Conservation (phyloP, 257 asterid genomes). For the Nicotiana obtusifolia region DNA sequence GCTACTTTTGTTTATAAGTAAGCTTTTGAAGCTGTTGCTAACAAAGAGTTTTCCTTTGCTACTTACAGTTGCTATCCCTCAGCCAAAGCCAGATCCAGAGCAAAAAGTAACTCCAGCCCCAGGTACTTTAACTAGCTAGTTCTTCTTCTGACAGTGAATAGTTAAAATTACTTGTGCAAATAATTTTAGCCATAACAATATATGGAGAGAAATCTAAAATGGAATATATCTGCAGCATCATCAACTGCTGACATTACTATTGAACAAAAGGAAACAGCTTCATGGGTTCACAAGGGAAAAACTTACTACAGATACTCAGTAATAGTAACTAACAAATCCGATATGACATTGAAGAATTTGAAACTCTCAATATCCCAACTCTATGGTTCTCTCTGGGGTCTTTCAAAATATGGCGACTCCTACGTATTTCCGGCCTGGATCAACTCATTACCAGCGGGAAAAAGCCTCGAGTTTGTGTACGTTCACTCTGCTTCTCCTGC, state of each 20-base stretch:
- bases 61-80: not conserved
- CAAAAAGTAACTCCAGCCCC: conserved; percentile 39
- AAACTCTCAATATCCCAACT: conserved; percentile 39
- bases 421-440: conserved; percentile 41
- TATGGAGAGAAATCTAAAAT: not conserved
- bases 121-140: conserved; percentile 35
- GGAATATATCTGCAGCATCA: conserved; percentile 35
- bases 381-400: conserved; percentile 60
- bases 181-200: not conserved
- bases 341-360: conserved; percentile 33
- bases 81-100: conserved; percentile 31
- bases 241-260: conserved; percentile 31
- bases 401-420: conserved; percentile 28
- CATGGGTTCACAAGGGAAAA: conserved; percentile 45
- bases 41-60: conserved; percentile 18
- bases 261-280: conserved; percentile 46
- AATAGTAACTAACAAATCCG: conserved; percentile 35
- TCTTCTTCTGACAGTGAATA: not conserved
- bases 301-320: conserved; percentile 20
- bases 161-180: not conserved
- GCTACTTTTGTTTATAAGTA: not conserved
- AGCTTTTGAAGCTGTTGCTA: conserved; percentile 23
- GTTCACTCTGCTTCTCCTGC: conserved; percentile 44
- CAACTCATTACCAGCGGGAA: conserved; percentile 32
- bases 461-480: conserved; percentile 47